Percentiles rank a stretch among this genome's conserved stretches.
These are phyloP conservation scores for Trichocladium antarcticum DNA, from an alignment of 495 filamentous ascomycete species.

Conservation along the genomic window DNA sequence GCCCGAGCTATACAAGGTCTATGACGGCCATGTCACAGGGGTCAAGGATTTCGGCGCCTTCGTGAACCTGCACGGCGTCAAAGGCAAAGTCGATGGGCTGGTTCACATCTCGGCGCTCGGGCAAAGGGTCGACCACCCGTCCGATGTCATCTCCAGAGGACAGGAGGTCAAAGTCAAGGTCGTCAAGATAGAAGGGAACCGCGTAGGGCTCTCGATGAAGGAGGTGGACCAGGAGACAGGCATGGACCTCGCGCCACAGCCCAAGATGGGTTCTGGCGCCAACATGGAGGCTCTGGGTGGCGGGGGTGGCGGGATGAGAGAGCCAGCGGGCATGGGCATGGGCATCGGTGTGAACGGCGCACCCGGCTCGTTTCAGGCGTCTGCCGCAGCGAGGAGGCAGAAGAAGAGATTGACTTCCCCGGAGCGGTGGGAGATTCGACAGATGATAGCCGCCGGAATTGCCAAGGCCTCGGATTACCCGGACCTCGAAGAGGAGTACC, in stretches of 20 bases:
- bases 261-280: slow-evolving; percentile 76
- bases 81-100: slow-evolving; percentile 81
- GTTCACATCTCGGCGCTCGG: slow-evolving; percentile 96
- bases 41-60: slow-evolving; percentile 95
- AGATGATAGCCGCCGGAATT: slow-evolving; percentile 88
- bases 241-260: slow-evolving; percentile 68
- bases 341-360: neutral
- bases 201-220: slow-evolving; percentile 90
- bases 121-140: slow-evolving; percentile 80
- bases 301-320: slow-evolving; percentile 50
- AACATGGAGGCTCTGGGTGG: slow-evolving; percentile 77
- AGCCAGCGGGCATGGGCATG: slow-evolving; percentile 17
- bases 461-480: slow-evolving; percentile 86
- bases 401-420: slow-evolving; percentile 93
- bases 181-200: slow-evolving; percentile 65
- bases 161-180: slow-evolving; percentile 92
- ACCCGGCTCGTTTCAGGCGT: slow-evolving; percentile 26
- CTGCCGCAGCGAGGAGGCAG: slow-evolving; percentile 35
- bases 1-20: slow-evolving; percentile 76
- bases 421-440: slow-evolving; percentile 93
- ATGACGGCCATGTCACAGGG: slow-evolving; percentile 79
- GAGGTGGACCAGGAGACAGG: slow-evolving; percentile 91
- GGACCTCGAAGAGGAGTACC: slow-evolving; percentile 88
- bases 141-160: slow-evolving; percentile 67
- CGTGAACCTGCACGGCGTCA: slow-evolving; percentile 79